Evolutionary conservation across 306 rosid species (phyloP).

Genomic region (Cucurbita pepo): DNA sequence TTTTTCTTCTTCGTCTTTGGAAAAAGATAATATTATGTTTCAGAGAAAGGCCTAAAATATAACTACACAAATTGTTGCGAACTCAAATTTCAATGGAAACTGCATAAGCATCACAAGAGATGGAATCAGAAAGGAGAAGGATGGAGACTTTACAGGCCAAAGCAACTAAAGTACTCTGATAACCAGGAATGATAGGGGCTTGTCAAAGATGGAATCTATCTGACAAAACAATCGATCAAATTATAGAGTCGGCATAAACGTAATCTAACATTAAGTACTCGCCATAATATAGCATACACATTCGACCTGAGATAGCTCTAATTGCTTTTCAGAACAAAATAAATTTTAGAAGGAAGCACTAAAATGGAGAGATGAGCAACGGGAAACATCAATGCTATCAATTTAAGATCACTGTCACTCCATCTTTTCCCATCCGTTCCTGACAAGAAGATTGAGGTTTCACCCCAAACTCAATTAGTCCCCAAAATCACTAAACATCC

Average conservation of each 20-base stretch:
- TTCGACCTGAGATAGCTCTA: not conserved
- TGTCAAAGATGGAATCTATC: not conserved
- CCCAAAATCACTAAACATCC: not conserved
- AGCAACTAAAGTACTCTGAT: not conserved
- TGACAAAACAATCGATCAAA: not conserved
- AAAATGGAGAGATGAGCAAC: not conserved
- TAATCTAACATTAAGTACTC: not conserved
- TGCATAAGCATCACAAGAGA: not conserved
- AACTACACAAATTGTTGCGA: not conserved
- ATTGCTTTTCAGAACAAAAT: too few species aligned
- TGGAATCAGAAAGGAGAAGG: not conserved
- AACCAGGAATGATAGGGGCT: not conserved
- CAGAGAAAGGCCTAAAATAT: not conserved
- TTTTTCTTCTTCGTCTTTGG: not conserved
- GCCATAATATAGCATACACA: not conserved
- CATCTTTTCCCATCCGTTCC: not conserved
- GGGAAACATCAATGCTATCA: not conserved
- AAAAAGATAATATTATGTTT: not conserved
- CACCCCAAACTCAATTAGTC: not conserved
- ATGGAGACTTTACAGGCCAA: too few species aligned
- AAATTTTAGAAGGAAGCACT: not conserved
- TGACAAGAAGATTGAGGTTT: not conserved
- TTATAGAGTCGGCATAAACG: not conserved
- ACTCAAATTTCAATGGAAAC: not conserved
- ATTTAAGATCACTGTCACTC: not conserved